These are phyloP conservation scores for Stygiomarasmius scandens DNA, from an alignment of 1,284 basidiomycete genomes.

Conservation along the genomic window DNA sequence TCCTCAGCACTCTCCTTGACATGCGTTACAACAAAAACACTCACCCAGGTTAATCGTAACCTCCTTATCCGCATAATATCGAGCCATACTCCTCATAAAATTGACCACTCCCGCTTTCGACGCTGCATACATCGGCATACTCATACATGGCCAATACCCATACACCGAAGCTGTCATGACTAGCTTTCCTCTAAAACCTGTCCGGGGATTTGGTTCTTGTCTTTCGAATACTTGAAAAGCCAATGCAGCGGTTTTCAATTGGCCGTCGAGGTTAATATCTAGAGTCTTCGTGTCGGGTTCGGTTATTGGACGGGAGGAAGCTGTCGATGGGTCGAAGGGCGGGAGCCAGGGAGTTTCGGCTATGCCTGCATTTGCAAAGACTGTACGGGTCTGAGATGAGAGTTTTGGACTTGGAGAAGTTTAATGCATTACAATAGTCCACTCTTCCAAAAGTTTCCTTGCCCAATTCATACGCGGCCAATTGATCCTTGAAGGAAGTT, in stretches of 20 bases:
- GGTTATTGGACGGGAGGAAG: constrained; percentile 16
- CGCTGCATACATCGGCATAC: constrained; percentile 23
- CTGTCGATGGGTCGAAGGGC: constrained; percentile 18
- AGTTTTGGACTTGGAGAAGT: too few species aligned
- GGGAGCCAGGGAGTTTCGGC: constrained; percentile 23
- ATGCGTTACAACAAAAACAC: background rate
- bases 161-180: constrained; percentile 23
- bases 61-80: constrained; percentile 18
- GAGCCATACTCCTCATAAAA: constrained; percentile 21
- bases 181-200: constrained; percentile 24
- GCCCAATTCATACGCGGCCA: constrained; percentile 22
- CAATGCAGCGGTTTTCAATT: constrained; percentile 22
- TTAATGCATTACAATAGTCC: constrained; percentile 25
- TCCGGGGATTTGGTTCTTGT: constrained; percentile 17
- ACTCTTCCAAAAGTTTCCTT: constrained; percentile 19
- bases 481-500: constrained; percentile 22
- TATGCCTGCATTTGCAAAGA: constrained; percentile 16
- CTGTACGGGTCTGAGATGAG: background rate
- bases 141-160: constrained; percentile 17
- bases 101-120: constrained; percentile 22
- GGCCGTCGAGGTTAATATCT: constrained; percentile 20
- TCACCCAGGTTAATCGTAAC: constrained; percentile 22
- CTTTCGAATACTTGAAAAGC: constrained; percentile 25
- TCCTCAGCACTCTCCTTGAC: too few species aligned
- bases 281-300: constrained; percentile 18